These are phyloP conservation scores for Cardamine chenopodiifolia DNA, from an alignment of 345 rosid genomes.

Conservation along the genomic window DNA sequence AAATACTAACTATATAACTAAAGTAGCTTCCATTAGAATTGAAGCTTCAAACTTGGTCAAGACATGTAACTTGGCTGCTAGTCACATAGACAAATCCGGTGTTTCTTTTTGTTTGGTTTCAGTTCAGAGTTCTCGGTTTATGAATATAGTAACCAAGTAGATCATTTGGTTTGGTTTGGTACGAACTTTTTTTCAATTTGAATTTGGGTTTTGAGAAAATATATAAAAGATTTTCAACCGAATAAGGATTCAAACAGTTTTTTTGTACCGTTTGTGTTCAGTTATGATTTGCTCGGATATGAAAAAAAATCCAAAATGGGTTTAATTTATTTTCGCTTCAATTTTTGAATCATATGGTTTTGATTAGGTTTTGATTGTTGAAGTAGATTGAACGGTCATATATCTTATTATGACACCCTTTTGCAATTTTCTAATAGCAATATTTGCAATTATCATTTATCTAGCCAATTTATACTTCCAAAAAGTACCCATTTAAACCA, in stretches of 20 bases:
- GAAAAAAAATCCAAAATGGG: background rate
- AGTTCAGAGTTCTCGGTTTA: background rate
- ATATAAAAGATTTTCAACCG: background rate
- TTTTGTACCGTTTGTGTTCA: background rate
- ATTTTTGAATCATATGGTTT: background rate
- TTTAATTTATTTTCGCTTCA: background rate
- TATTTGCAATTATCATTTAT: background rate
- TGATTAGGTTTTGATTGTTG: slow-evolving; percentile 7
- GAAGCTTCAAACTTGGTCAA: slow-evolving; percentile 5
- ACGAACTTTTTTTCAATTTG: background rate
- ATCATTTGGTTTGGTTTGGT: background rate
- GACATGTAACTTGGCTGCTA: slow-evolving; percentile 13
- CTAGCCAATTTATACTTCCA: background rate
- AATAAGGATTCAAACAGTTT: background rate
- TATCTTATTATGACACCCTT: background rate
- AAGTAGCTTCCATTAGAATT: background rate
- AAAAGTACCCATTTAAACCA: background rate
- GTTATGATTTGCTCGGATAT: background rate
- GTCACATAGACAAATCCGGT: background rate
- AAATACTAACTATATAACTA: background rate
- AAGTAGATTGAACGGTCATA: background rate
- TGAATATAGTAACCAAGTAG: background rate
- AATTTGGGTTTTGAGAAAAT: background rate
- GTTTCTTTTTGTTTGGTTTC: background rate
- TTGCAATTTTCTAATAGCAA: background rate